These are phyloP conservation scores for Spathaspora girioi DNA, from an alignment of 805 yeast genomes.

Conservation along the genomic window DNA sequence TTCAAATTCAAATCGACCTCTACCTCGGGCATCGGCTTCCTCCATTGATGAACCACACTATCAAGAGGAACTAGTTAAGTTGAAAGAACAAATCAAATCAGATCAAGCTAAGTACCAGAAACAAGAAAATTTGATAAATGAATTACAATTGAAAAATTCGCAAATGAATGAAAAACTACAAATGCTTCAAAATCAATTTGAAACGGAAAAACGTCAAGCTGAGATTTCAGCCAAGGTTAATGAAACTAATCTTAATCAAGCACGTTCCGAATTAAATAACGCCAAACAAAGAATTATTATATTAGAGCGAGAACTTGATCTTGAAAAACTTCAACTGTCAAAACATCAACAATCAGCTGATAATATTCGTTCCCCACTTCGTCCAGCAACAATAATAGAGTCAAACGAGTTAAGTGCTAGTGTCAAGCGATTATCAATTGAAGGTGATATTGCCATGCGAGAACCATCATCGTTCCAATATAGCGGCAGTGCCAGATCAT, in stretches of 20 bases:
- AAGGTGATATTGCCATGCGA: constrained; percentile 12
- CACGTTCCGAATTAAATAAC: constrained; percentile 59
- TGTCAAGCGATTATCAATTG: constrained; percentile 39
- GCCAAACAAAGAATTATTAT: constrained; percentile 50
- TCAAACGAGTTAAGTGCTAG: constrained; percentile 38
- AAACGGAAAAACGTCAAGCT: constrained; percentile 19
- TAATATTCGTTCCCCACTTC: not conserved
- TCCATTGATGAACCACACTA: not conserved
- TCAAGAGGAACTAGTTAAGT: constrained; percentile 1
- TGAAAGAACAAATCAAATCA: constrained; percentile 9
- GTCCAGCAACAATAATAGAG: constrained; percentile 14
- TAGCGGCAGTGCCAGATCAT: not conserved
- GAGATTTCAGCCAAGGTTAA: constrained; percentile 56
- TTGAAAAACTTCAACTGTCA: not conserved
- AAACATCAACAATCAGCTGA: not conserved
- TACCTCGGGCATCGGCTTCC: not conserved
- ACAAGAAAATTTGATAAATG: constrained; percentile 19
- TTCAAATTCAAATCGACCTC: not conserved
- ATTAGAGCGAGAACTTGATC: constrained; percentile 45
- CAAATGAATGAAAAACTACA: constrained; percentile 20
- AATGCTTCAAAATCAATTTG: constrained; percentile 26
- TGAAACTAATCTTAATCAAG: constrained; percentile 63
- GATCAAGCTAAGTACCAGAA: constrained; percentile 19
- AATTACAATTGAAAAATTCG: constrained; percentile 13
- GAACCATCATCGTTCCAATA: not conserved